Conservation (phyloP, 805 yeast species). For the Wickerhamiella musiphila region DNA sequence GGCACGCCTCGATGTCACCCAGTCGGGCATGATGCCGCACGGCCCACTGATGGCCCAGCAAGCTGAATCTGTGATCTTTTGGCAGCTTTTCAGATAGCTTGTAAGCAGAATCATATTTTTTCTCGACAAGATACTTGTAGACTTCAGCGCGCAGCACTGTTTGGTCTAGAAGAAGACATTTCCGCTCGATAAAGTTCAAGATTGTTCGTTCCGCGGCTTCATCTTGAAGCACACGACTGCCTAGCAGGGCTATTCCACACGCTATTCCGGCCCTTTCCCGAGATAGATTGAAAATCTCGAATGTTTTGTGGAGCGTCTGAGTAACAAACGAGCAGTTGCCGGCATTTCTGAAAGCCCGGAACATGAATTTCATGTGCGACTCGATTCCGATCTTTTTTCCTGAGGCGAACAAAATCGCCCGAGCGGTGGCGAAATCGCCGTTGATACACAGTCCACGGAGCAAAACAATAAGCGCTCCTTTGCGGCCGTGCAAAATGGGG, state of each 20-base stretch:
- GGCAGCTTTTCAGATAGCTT: too few relatives aligned
- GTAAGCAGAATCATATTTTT: slow-evolving; percentile 2
- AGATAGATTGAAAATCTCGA: background rate
- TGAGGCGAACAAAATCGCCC: slow-evolving; percentile 8
- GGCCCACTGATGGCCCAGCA: slow-evolving; percentile 8
- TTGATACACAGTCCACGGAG: slow-evolving; percentile 8
- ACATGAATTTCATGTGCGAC: slow-evolving; percentile 8
- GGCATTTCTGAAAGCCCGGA: slow-evolving; percentile 6
- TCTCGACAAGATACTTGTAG: background rate
- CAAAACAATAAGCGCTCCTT: slow-evolving; percentile 7
- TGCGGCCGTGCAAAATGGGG: slow-evolving; percentile 7
- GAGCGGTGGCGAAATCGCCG: slow-evolving; percentile 12
- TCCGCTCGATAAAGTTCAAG: background rate
- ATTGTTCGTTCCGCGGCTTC: background rate
- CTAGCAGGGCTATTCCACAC: slow-evolving; percentile 8
- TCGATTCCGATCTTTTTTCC: slow-evolving; percentile 4
- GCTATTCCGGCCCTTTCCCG: slow-evolving; percentile 4
- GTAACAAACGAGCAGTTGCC: too few relatives aligned
- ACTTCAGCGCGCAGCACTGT: slow-evolving; percentile 1
- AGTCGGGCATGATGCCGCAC: slow-evolving; percentile 2
- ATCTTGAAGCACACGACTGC: slow-evolving; percentile 9
- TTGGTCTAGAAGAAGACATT: background rate
- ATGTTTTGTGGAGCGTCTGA: slow-evolving; percentile 6
- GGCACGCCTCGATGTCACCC: slow-evolving; percentile 5
- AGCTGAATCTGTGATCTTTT: too few relatives aligned